phyloP scores from a whole-genome alignment of 805 yeast genomes.

The Spathaspora gorwiae region DNA sequence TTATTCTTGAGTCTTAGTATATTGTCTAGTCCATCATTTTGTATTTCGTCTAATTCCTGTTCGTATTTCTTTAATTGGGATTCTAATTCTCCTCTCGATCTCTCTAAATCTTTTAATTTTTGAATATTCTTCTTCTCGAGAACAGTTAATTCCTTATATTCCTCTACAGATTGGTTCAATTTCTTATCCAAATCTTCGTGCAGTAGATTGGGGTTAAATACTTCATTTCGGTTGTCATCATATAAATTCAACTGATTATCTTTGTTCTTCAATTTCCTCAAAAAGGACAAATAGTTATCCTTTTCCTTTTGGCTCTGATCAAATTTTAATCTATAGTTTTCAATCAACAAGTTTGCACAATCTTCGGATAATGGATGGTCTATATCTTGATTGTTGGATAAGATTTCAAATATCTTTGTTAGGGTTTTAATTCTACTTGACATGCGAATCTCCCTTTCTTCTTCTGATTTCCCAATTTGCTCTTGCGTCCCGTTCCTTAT shows the following conservation, averaged over 20 bases:
- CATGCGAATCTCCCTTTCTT: conserved; percentile 23
- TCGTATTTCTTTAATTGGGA: conserved; percentile 44
- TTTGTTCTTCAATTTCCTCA: conserved; percentile 55
- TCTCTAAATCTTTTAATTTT: conserved; percentile 37
- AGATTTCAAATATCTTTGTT: conserved; percentile 62
- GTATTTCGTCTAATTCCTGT: conserved; percentile 25
- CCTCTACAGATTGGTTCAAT: conserved; percentile 41
- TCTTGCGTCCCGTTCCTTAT: conserved; percentile 1
- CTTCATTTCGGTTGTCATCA: neutral
- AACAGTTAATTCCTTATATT: conserved; percentile 40
- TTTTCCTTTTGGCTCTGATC: conserved; percentile 73
- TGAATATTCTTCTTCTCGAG: conserved; percentile 30
- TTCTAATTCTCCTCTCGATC: conserved; percentile 41
- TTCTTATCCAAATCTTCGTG: conserved; percentile 26
- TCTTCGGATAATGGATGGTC: conserved; percentile 85
- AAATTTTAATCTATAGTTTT: conserved; percentile 62
- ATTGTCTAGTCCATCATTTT: conserved; percentile 43
- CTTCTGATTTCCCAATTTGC: conserved; percentile 2
- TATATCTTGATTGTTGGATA: conserved; percentile 66
- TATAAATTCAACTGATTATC: conserved; percentile 10
- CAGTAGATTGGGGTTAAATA: conserved; percentile 7
- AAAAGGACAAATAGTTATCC: conserved; percentile 68
- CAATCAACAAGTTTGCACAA: conserved; percentile 66
- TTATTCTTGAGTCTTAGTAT: conserved; percentile 50
- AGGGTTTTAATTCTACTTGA: conserved; percentile 51